These are phyloP conservation scores for Neurospora sp. DNA, from an alignment of 2,329 filamentous ascomycete genomes.

Conservation along the genomic window DNA sequence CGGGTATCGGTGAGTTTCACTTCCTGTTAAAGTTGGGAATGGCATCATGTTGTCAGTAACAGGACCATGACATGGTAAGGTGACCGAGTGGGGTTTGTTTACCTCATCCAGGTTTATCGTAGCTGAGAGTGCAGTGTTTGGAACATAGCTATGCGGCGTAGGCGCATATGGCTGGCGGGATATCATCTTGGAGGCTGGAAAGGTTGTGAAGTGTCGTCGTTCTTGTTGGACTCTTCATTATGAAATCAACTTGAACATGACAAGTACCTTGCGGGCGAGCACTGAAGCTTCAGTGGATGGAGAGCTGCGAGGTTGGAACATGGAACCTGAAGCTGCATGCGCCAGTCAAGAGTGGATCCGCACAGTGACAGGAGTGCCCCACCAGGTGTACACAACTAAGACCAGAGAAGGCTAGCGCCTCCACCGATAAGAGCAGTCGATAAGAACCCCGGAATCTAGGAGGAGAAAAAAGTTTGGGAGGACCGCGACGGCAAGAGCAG, in stretches of 20 bases:
- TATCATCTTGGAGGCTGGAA: slow-evolving; percentile 33
- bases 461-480: slow-evolving; percentile 18
- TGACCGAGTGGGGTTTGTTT: slow-evolving; percentile 15
- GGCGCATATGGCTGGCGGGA: slow-evolving; percentile 70
- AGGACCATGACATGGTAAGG: neutral
- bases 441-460: slow-evolving; percentile 10
- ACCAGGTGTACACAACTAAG: neutral
- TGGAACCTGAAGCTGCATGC: neutral
- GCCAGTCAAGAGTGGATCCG: neutral
- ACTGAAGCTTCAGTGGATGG: neutral
- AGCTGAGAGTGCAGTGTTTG: slow-evolving; percentile 70
- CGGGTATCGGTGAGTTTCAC: slow-evolving; percentile 83
- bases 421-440: slow-evolving; percentile 13
- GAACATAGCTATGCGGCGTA: slow-evolving; percentile 84
- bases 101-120: slow-evolving; percentile 93
- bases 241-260: neutral
- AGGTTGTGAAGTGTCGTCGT: neutral
- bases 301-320: neutral
- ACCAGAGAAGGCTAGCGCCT: neutral
- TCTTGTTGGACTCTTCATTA: neutral
- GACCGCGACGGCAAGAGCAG: neutral
- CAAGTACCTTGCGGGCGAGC: neutral
- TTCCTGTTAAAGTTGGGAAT: slow-evolving; percentile 47
- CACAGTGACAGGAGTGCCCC: neutral
- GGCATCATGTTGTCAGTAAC: neutral